These are phyloP conservation scores for Chloris gayana DNA, from an alignment of 176 grass and related monocot species.

Conservation along the genomic window DNA sequence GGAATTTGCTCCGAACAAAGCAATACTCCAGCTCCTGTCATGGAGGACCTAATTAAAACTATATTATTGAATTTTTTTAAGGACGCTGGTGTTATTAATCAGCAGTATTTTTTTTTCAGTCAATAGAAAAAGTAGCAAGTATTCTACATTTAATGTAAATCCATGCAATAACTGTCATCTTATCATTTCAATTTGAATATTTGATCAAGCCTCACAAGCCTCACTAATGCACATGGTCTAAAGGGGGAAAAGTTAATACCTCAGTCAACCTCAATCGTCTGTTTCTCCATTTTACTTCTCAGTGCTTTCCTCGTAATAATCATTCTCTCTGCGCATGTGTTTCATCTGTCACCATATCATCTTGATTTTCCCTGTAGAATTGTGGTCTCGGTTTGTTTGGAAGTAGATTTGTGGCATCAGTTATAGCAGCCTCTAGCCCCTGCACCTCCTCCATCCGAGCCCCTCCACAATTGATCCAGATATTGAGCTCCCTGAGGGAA, in stretches of 20 bases:
- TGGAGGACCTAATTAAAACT: not conserved
- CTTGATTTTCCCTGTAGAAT: not conserved
- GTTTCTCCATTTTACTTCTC: too few relatives aligned
- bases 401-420: conserved; percentile 4
- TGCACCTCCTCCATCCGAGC: conserved; percentile 15
- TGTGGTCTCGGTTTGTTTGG: not conserved
- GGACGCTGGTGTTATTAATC: not conserved
- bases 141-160: not conserved
- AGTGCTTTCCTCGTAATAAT: not conserved
- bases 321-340: not conserved
- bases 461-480: conserved; percentile 18
- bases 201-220: not conserved
- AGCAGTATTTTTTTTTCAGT: not conserved
- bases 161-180: not conserved
- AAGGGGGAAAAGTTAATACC: not conserved
- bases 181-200: not conserved
- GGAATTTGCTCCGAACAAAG: not conserved
- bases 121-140: not conserved
- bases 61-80: not conserved
- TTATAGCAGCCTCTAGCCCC: conserved; percentile 14
- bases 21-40: not conserved
- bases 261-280: too few relatives aligned
- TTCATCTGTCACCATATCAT: not conserved
- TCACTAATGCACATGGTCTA: not conserved
- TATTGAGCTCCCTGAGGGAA: conserved; percentile 23